phyloP scores from a whole-genome alignment of 148 eudicot genomes.

The Amaranthus cruentus region DNA sequence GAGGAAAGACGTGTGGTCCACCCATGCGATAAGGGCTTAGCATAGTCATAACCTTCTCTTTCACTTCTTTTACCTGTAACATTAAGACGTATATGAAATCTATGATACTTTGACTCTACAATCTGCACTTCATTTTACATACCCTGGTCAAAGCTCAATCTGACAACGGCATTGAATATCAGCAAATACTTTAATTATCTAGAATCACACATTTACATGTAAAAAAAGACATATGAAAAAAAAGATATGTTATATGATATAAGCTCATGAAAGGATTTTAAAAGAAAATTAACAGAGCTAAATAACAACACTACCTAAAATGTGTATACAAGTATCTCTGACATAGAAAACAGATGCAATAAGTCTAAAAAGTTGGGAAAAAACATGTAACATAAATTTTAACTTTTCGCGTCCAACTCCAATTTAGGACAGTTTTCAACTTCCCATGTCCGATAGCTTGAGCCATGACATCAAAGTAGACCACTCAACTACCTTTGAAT shows the following conservation, averaged over 20 bases:
- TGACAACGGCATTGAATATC: background rate
- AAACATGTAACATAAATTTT: background rate
- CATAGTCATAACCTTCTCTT: conserved; percentile 80
- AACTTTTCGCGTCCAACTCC: background rate
- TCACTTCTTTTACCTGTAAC: conserved; percentile 78
- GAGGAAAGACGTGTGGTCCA: conserved; percentile 53
- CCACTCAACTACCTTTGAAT: too few relatives aligned
- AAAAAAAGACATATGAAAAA: background rate
- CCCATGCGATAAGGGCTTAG: conserved; percentile 69
- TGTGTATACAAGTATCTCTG: background rate
- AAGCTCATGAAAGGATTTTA: background rate
- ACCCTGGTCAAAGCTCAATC: background rate
- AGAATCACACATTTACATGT: background rate
- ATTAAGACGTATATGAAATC: conserved; percentile 7
- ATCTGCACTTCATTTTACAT: background rate
- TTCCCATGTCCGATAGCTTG: background rate
- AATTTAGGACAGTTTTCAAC: background rate
- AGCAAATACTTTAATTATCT: background rate
- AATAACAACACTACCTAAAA: background rate
- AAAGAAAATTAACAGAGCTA: background rate
- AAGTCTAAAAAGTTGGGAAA: background rate
- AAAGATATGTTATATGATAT: background rate
- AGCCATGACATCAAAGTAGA: too few relatives aligned
- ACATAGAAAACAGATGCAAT: background rate
- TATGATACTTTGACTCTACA: background rate